Evolutionary conservation across 306 rosid species (phyloP), one percentile per base, ranked within the genome.

Genomic region (Gastrolobium bilobum): DNA sequence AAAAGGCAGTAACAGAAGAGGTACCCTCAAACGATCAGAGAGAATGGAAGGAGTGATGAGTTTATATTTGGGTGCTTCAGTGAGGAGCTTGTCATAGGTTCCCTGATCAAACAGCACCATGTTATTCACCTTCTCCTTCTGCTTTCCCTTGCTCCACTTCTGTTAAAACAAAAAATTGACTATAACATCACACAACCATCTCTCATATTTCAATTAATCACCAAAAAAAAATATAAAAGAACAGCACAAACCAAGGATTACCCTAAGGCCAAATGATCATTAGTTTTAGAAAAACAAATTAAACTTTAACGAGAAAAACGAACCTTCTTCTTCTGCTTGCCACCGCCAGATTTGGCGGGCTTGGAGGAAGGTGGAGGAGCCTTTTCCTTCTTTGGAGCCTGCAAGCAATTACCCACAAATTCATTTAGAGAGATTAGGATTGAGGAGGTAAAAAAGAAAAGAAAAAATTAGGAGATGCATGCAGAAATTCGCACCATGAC

Each of bases 141-240:
- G 94, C 90, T 90, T 90, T 58, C 94, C 94, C 78, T 90, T 90
- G 84, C 92, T 86, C 90, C 92, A 90, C 84, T 90, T 90, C 94
- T 89, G 88, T 44, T 63, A 65, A 76, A 60, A 10, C 68, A 79
- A n/a, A 40, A 48, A 39, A 0, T 47, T 1, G 1, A 63, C 39
- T 31, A 31, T 15, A 40, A 38, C 7, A 74, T 39, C 63, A 29
- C 51, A 48, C 10, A 33, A 14, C 46, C 48, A 14, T 29, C 65
- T 7, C 10, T 26, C 33, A 10, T 2, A 56, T 2, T 33, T 10
- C 64, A 34, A 39, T 57, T 29, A 73, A 35, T 34, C 40, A 42
- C 30, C 20, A 15, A 11, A 14, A 7, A 1, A 11, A 0, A 71
- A 26, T n/a, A n/a, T n/a, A 20, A 20, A 20, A 20, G 1, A 38